A percentile compares a stretch with the other conserved stretches of the same genome.
phyloP scores from a whole-genome alignment of 2,329 filamentous ascomycete genomes.

The Cladosporium colombiae region DNA sequence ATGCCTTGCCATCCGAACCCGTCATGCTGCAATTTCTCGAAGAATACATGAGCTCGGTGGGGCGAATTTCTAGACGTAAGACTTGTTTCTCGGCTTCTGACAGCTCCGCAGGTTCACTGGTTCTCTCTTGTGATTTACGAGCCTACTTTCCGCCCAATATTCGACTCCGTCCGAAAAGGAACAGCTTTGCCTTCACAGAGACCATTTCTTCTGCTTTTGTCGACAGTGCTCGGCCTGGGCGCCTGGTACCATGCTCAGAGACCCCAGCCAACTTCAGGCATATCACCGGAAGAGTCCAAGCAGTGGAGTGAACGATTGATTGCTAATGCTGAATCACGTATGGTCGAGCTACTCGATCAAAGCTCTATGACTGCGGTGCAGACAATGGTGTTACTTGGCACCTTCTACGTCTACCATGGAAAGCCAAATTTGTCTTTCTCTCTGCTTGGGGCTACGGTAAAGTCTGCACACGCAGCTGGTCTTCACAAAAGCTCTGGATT shows the following conservation, averaged over 20 bases:
- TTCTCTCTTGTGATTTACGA: constrained; percentile 48
- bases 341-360: constrained; percentile 46
- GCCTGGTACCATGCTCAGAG: constrained; percentile 42
- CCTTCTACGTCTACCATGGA: constrained; percentile 46
- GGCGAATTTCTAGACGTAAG: neutral
- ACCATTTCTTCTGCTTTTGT: constrained; percentile 42
- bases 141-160: constrained; percentile 41
- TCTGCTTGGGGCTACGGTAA: constrained; percentile 42
- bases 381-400: constrained; percentile 43
- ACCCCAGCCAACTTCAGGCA: constrained; percentile 18
- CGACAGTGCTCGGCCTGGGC: constrained; percentile 42
- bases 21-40: constrained; percentile 40
- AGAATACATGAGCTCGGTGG: constrained; percentile 44
- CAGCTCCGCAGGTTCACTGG: constrained; percentile 37
- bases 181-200: constrained; percentile 38
- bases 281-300: constrained; percentile 24
- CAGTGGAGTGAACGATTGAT: constrained; percentile 27
- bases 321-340: constrained; percentile 36
- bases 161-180: constrained; percentile 39
- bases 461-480: constrained; percentile 39
- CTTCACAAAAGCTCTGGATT: constrained; percentile 35
- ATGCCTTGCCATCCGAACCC: constrained; percentile 34
- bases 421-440: constrained; percentile 44
- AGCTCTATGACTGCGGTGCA: constrained; percentile 42
- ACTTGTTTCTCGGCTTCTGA: neutral